Conservation (phyloP, 2,329 filamentous ascomycete species). For the Cadophora malorum region DNA sequence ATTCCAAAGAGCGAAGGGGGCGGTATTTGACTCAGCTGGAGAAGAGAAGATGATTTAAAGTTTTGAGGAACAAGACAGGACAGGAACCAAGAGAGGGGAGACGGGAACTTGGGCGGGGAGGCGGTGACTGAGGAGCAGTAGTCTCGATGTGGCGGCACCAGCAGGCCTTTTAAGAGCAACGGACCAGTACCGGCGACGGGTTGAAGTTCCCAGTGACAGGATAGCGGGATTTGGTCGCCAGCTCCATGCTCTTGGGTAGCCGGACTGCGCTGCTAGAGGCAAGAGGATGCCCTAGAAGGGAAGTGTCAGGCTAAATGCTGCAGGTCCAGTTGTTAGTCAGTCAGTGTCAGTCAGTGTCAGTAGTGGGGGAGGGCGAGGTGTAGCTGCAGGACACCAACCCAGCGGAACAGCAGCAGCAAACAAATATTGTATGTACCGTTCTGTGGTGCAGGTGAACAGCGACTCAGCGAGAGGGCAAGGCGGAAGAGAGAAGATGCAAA, state of each 20-base stretch:
- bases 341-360: not conserved
- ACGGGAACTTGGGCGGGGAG: conserved; percentile 13
- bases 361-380: too few species aligned
- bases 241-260: conserved; percentile 16
- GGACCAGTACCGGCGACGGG: conserved; percentile 1
- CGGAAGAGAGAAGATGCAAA: not conserved
- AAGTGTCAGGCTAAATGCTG: conserved; percentile 20
- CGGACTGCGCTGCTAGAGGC: conserved; percentile 10
- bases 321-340: conserved; percentile 11
- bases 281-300: not conserved
- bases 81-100: conserved; percentile 15
- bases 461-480: not conserved
- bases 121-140: not conserved
- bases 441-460: not conserved
- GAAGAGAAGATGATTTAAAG: not conserved
- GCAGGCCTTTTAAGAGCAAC: not conserved
- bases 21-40: not conserved
- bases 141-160: not conserved
- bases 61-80: conserved; percentile 3
- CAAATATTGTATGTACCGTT: not conserved
- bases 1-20: not conserved
- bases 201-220: conserved; percentile 9
- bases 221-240: conserved; percentile 17
- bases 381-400: not conserved
- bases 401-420: not conserved